Conservation (phyloP, 257 asterid genomes). For the Petunia secreta region DNA sequence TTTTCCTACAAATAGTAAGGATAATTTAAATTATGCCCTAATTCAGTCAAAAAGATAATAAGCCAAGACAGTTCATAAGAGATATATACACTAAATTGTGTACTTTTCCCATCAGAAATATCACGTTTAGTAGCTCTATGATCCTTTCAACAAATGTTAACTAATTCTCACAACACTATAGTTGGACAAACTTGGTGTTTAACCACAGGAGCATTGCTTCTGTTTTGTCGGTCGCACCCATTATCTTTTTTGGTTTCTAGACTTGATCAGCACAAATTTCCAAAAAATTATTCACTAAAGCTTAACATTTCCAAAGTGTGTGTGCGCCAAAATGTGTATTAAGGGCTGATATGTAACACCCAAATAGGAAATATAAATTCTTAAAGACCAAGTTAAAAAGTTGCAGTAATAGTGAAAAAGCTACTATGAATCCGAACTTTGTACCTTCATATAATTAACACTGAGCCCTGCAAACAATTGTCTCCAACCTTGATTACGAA, state of each 20-base stretch:
- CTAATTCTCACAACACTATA: neutral
- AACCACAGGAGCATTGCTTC: neutral
- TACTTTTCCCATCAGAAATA: neutral
- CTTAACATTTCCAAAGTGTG: neutral
- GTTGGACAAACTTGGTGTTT: neutral
- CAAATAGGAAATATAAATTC: neutral
- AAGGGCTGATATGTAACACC: neutral
- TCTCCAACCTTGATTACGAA: conserved; percentile 81
- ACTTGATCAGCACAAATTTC: neutral
- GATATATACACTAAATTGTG: neutral
- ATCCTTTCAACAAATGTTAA: neutral
- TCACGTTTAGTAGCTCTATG: neutral
- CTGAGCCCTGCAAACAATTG: conserved; percentile 94
- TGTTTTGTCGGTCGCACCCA: neutral
- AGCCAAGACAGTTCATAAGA: neutral
- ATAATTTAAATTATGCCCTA: neutral
- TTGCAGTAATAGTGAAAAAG: neutral
- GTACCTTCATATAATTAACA: conserved; percentile 93
- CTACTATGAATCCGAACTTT: neutral
- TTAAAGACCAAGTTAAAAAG: conserved; percentile 1
- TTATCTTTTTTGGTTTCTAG: neutral
- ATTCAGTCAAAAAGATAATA: conserved; percentile 16
- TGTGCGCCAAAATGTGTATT: conserved; percentile 14
- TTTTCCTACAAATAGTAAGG: neutral
- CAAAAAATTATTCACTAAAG: neutral